Base-by-base conservation (phyloP, 352 stramenopile species). In the Blastocystis sp. region DNA sequence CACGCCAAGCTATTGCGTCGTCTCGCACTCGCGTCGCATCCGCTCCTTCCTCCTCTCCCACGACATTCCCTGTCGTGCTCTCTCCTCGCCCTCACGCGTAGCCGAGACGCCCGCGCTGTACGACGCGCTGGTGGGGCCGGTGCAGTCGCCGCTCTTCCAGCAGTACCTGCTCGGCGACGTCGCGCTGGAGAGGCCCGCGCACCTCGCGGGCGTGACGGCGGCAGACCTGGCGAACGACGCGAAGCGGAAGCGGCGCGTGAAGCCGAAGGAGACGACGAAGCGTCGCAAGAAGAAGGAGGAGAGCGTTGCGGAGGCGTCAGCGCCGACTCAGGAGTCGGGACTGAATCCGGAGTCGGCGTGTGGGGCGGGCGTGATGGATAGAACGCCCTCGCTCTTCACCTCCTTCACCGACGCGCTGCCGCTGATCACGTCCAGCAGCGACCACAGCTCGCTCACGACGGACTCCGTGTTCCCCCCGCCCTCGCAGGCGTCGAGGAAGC, bases 381-480 rank as follows among this genome's bases (percentile, higher is more conserved):
- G 2, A 37, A 12, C 31, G 19, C 19, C 71, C 16, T 85, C 74
- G 61, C 74, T 85, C 0, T 24, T 85, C 16, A 85, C 74, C 4
- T 85, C 74, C 12, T 85, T 85, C 74, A 85, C 74, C 0, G 74
- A 85, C 37, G 74, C 74, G 24, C 55, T 85, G 33, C 74, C 74
- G 6, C 45, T 85, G n/a, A 66, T 85, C 31, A 67, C 55, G 33
- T 41, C 63, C 24, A 74, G 45, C 45, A 55, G 45, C 45, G 45
- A 55, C 45, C 45, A 55, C 45, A 55, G 45, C 45, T 55, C 45
- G 45, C 45, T 55, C 45, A 55, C 45, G 6, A 16, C 45, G 6
- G 45, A 74, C 19, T 66, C 60, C 3, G 13, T 39, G 74, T 9
- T 85, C 2, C 60, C 51, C 2, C 74, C 71, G 1, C n/a, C 24